These are phyloP conservation scores for Aspergillus candidus DNA, from an alignment of 2,329 filamentous ascomycete species.

Conservation along the genomic window DNA sequence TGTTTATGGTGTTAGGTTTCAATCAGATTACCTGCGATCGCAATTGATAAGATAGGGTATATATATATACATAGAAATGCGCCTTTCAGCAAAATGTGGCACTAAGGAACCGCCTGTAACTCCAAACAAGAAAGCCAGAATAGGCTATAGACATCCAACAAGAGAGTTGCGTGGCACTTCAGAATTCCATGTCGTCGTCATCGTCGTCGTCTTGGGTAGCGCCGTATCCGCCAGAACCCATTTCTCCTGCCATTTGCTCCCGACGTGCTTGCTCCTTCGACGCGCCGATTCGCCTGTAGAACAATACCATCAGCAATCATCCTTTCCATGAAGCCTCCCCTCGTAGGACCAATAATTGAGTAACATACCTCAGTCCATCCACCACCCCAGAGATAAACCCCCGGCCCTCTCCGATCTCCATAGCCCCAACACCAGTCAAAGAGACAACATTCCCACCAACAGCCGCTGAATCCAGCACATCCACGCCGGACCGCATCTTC, in stretches of 20 bases:
- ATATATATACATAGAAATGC: conserved; percentile 24
- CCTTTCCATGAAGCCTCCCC: not conserved
- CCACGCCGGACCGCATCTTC: conserved; percentile 73
- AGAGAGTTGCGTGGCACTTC: conserved; percentile 6
- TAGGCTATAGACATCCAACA: conserved; percentile 11
- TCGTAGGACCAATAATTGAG: not conserved
- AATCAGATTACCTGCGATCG: conserved; percentile 23
- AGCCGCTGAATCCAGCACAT: conserved; percentile 55
- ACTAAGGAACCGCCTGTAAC: conserved; percentile 16
- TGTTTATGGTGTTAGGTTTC: conserved; percentile 29
- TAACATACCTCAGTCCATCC: conserved; percentile 63
- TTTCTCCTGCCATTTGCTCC: conserved; percentile 68
- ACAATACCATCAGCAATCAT: conserved; percentile 5
- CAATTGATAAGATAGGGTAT: conserved; percentile 27
- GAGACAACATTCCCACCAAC: conserved; percentile 59
- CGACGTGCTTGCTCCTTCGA: conserved; percentile 70
- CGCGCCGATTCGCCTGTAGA: conserved; percentile 64
- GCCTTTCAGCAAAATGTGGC: not conserved
- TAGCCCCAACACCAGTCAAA: conserved; percentile 76
- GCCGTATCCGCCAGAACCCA: conserved; percentile 47
- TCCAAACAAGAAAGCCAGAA: conserved; percentile 11
- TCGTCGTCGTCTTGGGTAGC: conserved; percentile 47
- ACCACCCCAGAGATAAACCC: conserved; percentile 80
- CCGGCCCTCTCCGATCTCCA: conserved; percentile 85
- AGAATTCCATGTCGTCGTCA: conserved; percentile 53